Evolutionary conservation across 225 moss, liverwort and hornwort genomes (phyloP).

Genomic region (Ulota crispa): DNA sequence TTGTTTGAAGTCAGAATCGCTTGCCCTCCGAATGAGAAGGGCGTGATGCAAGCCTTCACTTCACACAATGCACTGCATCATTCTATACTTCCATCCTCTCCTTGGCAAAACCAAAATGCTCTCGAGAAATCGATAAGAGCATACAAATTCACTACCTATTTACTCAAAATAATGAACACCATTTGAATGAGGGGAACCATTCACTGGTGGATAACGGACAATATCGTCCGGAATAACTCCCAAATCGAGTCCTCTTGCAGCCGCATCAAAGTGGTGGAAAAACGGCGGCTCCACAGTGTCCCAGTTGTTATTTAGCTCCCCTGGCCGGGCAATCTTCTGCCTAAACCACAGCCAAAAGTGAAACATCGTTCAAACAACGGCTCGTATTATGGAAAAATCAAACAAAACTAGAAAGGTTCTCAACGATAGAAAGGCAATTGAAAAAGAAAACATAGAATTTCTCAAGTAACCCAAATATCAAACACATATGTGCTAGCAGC

Average conservation of each 20-base stretch:
- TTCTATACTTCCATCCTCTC: constrained; percentile 2
- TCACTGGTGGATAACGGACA: constrained; percentile 47
- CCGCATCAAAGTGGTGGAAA: constrained; percentile 84
- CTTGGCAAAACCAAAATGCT: constrained; percentile 3
- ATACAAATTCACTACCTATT: constrained; percentile 17
- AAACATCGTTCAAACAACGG: background rate
- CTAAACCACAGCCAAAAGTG: constrained; percentile 38
- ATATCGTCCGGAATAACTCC: constrained; percentile 72
- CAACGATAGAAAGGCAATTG: background rate
- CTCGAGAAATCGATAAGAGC: constrained; percentile 6
- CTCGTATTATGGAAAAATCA: background rate
- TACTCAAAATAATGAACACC: constrained; percentile 38
- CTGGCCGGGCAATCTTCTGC: constrained; percentile 83
- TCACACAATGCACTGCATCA: constrained; percentile 10
- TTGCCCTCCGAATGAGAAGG: constrained; percentile 9
- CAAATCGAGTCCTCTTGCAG: constrained; percentile 51
- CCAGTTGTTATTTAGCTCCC: constrained; percentile 85
- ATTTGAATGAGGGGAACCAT: constrained; percentile 38
- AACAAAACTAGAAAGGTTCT: background rate
- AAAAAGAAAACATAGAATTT: background rate
- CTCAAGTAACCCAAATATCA: constrained; percentile 13
- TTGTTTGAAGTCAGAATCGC: background rate
- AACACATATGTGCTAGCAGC: background rate
- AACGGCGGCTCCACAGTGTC: constrained; percentile 68
- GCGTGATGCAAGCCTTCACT: constrained; percentile 10